A percentile compares a stretch with the other conserved stretches of the same genome.
Conservation (phyloP, 345 rosid genomes). For the Salix viminalis region DNA sequence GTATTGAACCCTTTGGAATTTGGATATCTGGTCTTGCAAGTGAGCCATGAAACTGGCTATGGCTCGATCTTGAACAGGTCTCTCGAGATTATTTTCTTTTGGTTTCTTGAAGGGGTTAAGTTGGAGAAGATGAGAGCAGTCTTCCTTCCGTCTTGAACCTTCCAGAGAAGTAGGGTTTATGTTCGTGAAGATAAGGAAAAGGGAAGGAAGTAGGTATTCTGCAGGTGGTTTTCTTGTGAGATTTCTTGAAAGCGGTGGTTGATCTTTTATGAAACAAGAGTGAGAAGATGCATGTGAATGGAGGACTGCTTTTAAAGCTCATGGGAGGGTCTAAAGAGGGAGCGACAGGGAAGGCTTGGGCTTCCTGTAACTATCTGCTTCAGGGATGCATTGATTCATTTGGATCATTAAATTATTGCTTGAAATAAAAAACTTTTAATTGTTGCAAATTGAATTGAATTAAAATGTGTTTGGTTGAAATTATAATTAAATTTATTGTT, state of each 20-base stretch:
- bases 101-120: not conserved
- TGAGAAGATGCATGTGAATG: constrained; percentile 41
- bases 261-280: not conserved
- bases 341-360: not conserved
- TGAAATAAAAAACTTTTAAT: too few relatives aligned
- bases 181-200: not conserved
- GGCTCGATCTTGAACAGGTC: not conserved
- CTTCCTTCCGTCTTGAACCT: too few relatives aligned
- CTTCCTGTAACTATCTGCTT: not conserved
- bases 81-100: not conserved
- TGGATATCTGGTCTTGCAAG: not conserved
- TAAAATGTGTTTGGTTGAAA: too few relatives aligned
- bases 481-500: too few relatives aligned
- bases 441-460: too few relatives aligned
- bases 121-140: not conserved
- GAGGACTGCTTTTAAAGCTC: not conserved
- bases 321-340: not conserved
- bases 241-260: constrained; percentile 10
- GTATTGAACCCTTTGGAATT: constrained; percentile 32
- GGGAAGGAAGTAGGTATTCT: constrained; percentile 1
- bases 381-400: too few relatives aligned
- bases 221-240: constrained; percentile 35
- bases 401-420: too few relatives aligned
- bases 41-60: constrained; percentile 1
- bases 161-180: too few relatives aligned